Conservation (phyloP, 345 rosid genomes). For the Rhodamnia argentea region DNA sequence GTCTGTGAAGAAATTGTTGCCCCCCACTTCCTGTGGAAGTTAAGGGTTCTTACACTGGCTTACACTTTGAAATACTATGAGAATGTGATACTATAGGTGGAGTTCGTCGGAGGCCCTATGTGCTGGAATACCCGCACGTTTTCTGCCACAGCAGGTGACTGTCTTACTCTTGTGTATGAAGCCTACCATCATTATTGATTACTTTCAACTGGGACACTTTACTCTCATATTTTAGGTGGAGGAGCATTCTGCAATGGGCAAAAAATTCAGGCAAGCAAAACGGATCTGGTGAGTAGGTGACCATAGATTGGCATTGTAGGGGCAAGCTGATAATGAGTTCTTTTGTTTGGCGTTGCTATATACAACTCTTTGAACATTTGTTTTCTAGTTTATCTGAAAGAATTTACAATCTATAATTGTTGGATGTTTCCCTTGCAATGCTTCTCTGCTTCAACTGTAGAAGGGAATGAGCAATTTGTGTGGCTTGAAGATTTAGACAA, state of each 20-base stretch:
- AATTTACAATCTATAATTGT: neutral
- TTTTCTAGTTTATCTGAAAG: neutral
- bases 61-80: neutral
- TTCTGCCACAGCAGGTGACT: constrained; percentile 80
- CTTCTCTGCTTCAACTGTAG: neutral
- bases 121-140: constrained; percentile 87
- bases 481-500: neutral
- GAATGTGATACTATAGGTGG: constrained; percentile 35
- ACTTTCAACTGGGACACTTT: neutral
- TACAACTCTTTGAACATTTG: neutral
- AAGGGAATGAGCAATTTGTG: neutral
- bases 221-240: constrained; percentile 41
- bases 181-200: neutral
- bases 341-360: neutral
- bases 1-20: neutral
- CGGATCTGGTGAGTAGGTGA: constrained; percentile 43
- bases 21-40: neutral
- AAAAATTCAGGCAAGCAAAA: constrained; percentile 61
- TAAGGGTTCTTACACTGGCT: neutral
- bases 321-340: neutral
- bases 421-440: neutral
- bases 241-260: constrained; percentile 94
- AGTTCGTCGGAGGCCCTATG: constrained; percentile 95
- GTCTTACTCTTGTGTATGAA: neutral
- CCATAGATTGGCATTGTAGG: neutral